Base-by-base conservation (phyloP, 306 rosid species). In the Alnus glutinosa region DNA sequence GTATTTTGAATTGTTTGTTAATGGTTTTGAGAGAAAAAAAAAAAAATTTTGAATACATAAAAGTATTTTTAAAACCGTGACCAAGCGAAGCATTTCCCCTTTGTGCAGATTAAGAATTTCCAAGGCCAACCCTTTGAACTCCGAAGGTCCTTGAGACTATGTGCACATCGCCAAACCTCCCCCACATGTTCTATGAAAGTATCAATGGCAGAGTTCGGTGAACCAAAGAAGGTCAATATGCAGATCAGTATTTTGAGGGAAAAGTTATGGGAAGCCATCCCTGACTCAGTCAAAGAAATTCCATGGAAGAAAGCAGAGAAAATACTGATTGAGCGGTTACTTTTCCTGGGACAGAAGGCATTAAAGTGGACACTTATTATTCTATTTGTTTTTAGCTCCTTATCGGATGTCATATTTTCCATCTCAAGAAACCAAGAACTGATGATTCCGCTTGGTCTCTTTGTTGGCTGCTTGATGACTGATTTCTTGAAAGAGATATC, bases 371-470 rank as follows among this genome's bases (percentile, higher is more conserved):
- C 74, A 2, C 19, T 84, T 58, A 62, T 79, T n/a, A 44, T 72
- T 32, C 67, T 79, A 13, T 48, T 76, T 34, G 19, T 57, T 64
- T 12, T 71, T 28, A 75, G 89, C 80, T 77, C 70, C 18, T 64
- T 75, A 50, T 77, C 88, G 1, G 88, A 88, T 84, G 18, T 79
- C 57, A 46, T 81, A 48, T 76, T 79, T 79, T 81, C 88, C 30
- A 48, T 81, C 49, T 71, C 86, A 37, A 70, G 85, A 67, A 83
- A 84, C 59, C 82, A 75, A 48, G 91, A 86, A 74, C 66, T 81
- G 61, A 32, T 84, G 30, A 79, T 86, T 28, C 89, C 91, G 4
- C n/a, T 83, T 55, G 91, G 91, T 23, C 88, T 88, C 4, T 77
- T 88, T 51, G 73, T 75, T 44, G 89, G 89, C 72, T 82, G 79